These are phyloP conservation scores for Aspergillus pseudoviridinutans DNA, from an alignment of 2,329 filamentous ascomycete species.

Conservation along the genomic window DNA sequence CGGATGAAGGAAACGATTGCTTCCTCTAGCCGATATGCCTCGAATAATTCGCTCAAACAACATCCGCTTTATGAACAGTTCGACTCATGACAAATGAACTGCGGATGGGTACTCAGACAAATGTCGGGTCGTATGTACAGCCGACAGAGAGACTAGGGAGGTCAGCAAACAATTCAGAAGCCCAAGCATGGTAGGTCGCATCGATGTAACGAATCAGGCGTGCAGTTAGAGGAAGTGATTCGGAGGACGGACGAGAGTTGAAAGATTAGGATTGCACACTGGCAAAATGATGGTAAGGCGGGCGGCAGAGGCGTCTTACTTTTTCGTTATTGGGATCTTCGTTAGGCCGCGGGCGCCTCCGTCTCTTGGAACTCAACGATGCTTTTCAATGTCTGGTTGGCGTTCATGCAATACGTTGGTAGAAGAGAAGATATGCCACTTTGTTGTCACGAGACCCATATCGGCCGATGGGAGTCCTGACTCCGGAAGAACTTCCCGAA, in stretches of 20 bases:
- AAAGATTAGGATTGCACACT: neutral
- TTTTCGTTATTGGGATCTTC: neutral
- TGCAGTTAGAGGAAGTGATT: neutral
- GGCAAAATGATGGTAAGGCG: neutral
- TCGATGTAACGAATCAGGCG: neutral
- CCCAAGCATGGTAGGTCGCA: neutral
- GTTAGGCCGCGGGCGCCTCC: neutral
- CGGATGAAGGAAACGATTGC: neutral
- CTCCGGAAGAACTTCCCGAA: slow-evolving; percentile 52
- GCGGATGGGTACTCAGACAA: neutral
- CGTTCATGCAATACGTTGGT: slow-evolving; percentile 63
- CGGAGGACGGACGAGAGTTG: neutral
- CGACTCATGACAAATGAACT: slow-evolving; percentile 2
- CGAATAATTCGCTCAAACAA: neutral
- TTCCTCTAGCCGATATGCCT: neutral
- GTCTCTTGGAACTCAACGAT: neutral
- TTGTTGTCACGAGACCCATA: slow-evolving; percentile 82
- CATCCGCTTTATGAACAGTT: neutral
- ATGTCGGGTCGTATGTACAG: neutral
- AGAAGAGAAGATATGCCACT: slow-evolving; percentile 95
- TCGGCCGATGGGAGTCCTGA: slow-evolving; percentile 52
- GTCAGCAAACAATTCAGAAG: neutral
- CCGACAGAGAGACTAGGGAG: neutral
- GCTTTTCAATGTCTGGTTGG: neutral
- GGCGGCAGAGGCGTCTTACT: neutral